Conservation (phyloP, 768 basidiomycete species). For the Sistotremastrum niveocremeum region DNA sequence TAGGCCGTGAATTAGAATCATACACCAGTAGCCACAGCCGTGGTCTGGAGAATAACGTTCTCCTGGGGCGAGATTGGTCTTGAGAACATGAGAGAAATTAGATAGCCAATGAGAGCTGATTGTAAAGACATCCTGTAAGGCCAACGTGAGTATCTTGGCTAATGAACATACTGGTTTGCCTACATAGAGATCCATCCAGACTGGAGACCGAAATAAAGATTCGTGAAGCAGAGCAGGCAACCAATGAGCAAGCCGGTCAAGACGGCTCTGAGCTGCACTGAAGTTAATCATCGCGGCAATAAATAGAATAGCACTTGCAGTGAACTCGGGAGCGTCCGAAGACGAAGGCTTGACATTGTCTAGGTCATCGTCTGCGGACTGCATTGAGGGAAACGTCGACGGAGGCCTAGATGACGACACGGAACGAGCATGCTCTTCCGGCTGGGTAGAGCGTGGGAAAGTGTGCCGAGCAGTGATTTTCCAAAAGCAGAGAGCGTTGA, state of each 20-base stretch:
- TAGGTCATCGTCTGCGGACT: too few species aligned
- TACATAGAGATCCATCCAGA: slow-evolving; percentile 88
- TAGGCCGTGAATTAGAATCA: slow-evolving; percentile 21
- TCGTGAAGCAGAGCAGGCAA: slow-evolving; percentile 82
- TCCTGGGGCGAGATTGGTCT: slow-evolving; percentile 77
- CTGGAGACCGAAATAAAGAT: slow-evolving; percentile 77
- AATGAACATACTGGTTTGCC: slow-evolving; percentile 11
- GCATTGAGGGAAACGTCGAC: too few species aligned
- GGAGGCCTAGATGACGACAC: too few species aligned
- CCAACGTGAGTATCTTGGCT: slow-evolving; percentile 1
- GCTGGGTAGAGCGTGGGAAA: too few species aligned
- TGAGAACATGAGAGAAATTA: slow-evolving; percentile 63
- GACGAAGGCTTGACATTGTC: not conserved
- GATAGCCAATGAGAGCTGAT: slow-evolving; percentile 84
- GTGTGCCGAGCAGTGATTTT: too few species aligned
- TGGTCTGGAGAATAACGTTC: slow-evolving; percentile 88
- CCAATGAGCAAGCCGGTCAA: slow-evolving; percentile 72
- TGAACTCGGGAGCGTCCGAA: slow-evolving; percentile 1
- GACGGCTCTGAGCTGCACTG: slow-evolving; percentile 39
- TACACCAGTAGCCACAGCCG: slow-evolving; percentile 81
- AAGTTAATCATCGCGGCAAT: not conserved
- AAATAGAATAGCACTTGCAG: not conserved
- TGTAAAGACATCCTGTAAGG: slow-evolving; percentile 81
- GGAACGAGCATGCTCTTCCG: too few species aligned
- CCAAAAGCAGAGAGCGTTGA: too few species aligned